A percentile compares a stretch with the other conserved stretches of the same genome.
phyloP scores from a whole-genome alignment of 345 rosid genomes.

The Rubroshorea leprosula region DNA sequence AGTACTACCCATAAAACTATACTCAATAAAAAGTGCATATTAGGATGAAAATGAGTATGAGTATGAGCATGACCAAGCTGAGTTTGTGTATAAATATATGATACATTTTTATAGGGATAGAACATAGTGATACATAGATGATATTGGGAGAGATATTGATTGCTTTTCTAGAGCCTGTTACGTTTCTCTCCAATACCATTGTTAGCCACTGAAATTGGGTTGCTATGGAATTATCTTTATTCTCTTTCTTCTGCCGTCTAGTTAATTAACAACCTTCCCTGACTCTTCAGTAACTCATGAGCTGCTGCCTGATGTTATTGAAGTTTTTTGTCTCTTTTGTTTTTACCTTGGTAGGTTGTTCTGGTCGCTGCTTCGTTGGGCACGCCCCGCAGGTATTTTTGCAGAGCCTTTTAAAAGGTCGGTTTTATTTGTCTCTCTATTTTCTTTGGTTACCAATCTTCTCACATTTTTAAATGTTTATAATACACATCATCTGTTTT shows the following conservation, averaged over 20 bases:
- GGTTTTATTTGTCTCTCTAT: constrained; percentile 9
- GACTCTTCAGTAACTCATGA: constrained; percentile 15
- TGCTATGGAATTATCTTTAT: constrained; percentile 5
- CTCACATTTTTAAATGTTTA: background rate
- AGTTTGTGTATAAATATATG: too few species aligned
- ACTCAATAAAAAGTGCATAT: background rate
- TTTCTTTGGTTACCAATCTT: background rate
- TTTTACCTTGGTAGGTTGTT: constrained; percentile 31
- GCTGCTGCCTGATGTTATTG: constrained; percentile 16
- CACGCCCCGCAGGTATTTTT: constrained; percentile 31
- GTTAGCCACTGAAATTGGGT: constrained; percentile 5
- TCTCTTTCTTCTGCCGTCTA: constrained; percentile 8
- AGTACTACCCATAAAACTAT: background rate
- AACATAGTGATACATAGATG: too few species aligned
- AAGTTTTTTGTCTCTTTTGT: constrained; percentile 17
- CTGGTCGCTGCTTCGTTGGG: constrained; percentile 37
- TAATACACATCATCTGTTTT: too few species aligned
- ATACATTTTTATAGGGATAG: too few species aligned
- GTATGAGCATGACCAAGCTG: too few species aligned
- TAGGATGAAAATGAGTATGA: background rate
- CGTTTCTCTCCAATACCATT: background rate
- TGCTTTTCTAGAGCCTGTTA: constrained; percentile 18
- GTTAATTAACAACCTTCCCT: constrained; percentile 21
- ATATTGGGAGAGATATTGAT: constrained; percentile 12
- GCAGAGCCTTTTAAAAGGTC: constrained; percentile 36